phyloP scores from a whole-genome alignment of 148 eudicot genomes.

The Persicaria maculosa region DNA sequence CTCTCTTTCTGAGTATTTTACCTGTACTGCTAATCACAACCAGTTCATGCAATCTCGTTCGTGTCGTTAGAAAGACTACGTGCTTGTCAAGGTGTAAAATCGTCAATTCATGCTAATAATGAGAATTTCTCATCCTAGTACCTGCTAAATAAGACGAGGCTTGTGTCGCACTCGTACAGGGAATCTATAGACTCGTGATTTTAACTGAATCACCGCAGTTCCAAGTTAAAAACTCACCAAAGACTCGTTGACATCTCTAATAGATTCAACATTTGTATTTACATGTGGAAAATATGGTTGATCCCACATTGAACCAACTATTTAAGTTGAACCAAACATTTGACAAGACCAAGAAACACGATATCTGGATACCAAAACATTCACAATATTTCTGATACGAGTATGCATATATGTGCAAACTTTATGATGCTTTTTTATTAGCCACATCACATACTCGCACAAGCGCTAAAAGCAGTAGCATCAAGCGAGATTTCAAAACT shows the following conservation, averaged over 20 bases:
- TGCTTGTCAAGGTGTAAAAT: not conserved
- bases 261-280: too few species aligned
- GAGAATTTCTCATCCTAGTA: not conserved
- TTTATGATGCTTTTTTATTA: not conserved
- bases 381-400: not conserved
- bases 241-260: too few species aligned
- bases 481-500: not conserved
- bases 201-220: too few species aligned
- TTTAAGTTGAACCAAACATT: not conserved
- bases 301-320: too few species aligned
- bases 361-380: not conserved
- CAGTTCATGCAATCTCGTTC: not conserved
- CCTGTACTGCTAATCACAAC: not conserved
- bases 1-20: slow-evolving; percentile 36
- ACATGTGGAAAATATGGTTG: too few species aligned
- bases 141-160: too few species aligned
- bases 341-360: not conserved
- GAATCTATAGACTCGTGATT: too few species aligned
- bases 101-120: too few species aligned
- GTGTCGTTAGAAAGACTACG: not conserved
- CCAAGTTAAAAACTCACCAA: too few species aligned
- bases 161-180: too few species aligned
- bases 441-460: not conserved
- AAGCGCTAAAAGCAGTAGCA: too few species aligned
- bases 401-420: not conserved